Evolutionary conservation across 805 yeast genomes (phyloP), one percentile per base, ranked within the genome.

Genomic region (Metschnikowia bowlesiae): DNA sequence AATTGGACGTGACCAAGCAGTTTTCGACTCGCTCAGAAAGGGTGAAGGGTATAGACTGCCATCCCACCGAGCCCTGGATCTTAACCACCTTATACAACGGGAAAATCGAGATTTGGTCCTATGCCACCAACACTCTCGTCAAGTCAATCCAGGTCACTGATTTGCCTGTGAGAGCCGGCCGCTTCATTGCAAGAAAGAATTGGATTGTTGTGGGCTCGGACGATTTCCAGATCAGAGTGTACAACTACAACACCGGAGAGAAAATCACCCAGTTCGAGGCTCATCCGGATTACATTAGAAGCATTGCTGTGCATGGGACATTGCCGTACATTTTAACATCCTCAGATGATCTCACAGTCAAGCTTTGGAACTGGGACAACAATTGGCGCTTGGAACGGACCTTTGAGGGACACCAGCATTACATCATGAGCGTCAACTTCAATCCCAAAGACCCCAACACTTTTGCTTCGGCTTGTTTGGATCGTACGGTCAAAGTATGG

Each of bases 371-470:
- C 69, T 94, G 99, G 99, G 99, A 94, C 50, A 82, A 83, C 63
- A 82, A 81, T 64, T 94, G 99, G 99, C 82, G 82, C 59, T 71
- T 86, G 58, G 94, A 89, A 67, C 97, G 89, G 68, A 82, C 85
- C 35, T 94, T 87, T 66, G 96, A 89, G 70, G 98, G 99, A 52
- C 99, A 94, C 69, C 89, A 83, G 67, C 97, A 94, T 70, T 94
- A 87, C 68, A 91, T 94, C 48, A 90, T 94, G 96, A 83, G 89
- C 48, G 82, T 94, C 47, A 90, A 94, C 42, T 89, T 94, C 76
- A 94, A 94, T 71, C 98, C 99, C 51, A 94, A 92, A 72, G 99
- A 94, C 70, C 89, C 96, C 58, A 90, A 87, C 71, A 92, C 97
- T 37, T 94, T 94, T 78, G 99, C 98, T 1, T 87, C 97, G 13